phyloP scores from a whole-genome alignment of 2,329 filamentous ascomycete species.

The Fusarium staphyleae region DNA sequence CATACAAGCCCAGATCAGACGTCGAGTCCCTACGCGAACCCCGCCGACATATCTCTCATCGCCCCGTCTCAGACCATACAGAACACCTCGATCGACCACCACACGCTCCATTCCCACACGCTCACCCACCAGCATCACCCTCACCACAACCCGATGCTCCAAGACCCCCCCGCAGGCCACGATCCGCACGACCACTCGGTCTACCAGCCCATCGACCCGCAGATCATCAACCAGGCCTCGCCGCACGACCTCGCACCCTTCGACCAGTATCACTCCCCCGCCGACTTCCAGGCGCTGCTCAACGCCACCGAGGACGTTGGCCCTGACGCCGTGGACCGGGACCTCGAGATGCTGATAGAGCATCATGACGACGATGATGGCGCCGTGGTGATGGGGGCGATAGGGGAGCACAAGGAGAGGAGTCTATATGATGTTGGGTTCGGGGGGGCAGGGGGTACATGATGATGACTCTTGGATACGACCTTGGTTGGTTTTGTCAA shows the following conservation, averaged over 20 bases:
- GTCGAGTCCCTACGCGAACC: slow-evolving; percentile 55
- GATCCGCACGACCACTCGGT: slow-evolving; percentile 40
- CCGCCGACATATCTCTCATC: slow-evolving; percentile 56
- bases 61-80: slow-evolving; percentile 50
- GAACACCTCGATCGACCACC: slow-evolving; percentile 37
- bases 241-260: slow-evolving; percentile 48
- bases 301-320: slow-evolving; percentile 54
- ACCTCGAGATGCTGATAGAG: slow-evolving; percentile 61
- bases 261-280: slow-evolving; percentile 51
- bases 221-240: slow-evolving; percentile 56
- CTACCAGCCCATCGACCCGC: slow-evolving; percentile 66
- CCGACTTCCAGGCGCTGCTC: slow-evolving; percentile 62
- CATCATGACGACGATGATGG: slow-evolving; percentile 49
- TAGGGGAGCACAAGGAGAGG: slow-evolving; percentile 34
- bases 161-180: slow-evolving; percentile 41
- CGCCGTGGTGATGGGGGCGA: slow-evolving; percentile 27
- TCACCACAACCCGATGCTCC: slow-evolving; percentile 43
- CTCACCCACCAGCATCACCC: slow-evolving; percentile 12
- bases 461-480: background rate
- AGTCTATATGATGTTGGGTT: slow-evolving; percentile 44
- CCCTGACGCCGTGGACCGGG: slow-evolving; percentile 54
- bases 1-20: slow-evolving; percentile 36
- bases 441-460: slow-evolving; percentile 30
- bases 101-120: slow-evolving; percentile 28
- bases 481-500: background rate